These are phyloP conservation scores for Calonectria montana DNA, from an alignment of 2,329 filamentous ascomycete genomes.

Conservation along the genomic window DNA sequence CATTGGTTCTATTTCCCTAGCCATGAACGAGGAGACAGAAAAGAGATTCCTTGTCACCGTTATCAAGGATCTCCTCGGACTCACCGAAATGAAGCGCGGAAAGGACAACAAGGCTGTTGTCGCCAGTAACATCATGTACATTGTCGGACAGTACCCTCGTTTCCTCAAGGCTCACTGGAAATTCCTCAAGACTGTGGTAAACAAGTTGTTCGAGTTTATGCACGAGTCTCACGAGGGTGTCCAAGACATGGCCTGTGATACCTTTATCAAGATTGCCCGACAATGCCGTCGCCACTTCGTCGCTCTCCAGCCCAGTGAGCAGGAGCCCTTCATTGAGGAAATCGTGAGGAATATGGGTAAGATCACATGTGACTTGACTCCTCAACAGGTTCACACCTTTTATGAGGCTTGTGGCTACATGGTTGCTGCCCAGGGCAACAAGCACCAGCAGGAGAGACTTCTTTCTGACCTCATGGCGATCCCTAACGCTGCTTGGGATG, in stretches of 20 bases:
- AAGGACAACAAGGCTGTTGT: conserved; percentile 99
- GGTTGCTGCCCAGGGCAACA: conserved; percentile 97
- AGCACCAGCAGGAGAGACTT: conserved; percentile 90
- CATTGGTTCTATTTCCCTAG: conserved; percentile 97
- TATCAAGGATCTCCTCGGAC: conserved; percentile 95
- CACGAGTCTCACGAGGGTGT: conserved; percentile 99
- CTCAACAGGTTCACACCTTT: conserved; percentile 98
- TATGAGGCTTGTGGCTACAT: conserved; percentile 99
- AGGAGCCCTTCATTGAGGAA: conserved; percentile 97
- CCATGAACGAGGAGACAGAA: conserved; percentile 99
- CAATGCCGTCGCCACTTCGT: conserved; percentile 99
- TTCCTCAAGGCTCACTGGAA: conserved; percentile 99
- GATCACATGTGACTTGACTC: conserved; percentile 94
- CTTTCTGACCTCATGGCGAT: conserved; percentile 93
- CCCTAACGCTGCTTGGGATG: conserved; percentile 94
- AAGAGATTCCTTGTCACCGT: conserved; percentile 98
- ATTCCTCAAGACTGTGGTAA: conserved; percentile 99
- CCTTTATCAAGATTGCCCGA: conserved; percentile 99
- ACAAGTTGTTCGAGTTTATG: conserved; percentile 99
- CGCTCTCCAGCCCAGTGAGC: conserved; percentile 92
- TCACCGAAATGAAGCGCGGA: conserved; percentile 99
- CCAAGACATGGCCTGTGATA: conserved; percentile 99
- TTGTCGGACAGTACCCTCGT: conserved; percentile 97
- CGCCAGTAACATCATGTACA: conserved; percentile 99
- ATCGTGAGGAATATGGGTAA: conserved; percentile 96